Percentiles rank a stretch among this genome's conserved stretches.
phyloP scores from a whole-genome alignment of 352 stramenopile genomes.

The Globisporangium nunn region DNA sequence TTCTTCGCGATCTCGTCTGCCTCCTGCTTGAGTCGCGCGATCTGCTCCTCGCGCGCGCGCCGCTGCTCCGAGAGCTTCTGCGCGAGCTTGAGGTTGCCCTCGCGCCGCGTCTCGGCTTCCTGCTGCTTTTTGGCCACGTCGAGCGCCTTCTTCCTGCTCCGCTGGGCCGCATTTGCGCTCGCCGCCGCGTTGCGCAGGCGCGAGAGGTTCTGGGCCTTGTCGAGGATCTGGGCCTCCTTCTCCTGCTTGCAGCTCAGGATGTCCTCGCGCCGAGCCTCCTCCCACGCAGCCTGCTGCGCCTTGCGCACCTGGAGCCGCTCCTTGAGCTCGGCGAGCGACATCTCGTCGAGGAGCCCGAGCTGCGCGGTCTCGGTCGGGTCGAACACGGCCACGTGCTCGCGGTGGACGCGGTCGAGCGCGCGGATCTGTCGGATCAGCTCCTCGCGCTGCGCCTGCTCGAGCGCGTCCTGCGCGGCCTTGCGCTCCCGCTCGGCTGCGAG shows the following conservation, averaged over 20 bases:
- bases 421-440: slow-evolving; percentile 85
- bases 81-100: slow-evolving; percentile 70
- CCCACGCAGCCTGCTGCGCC: slow-evolving; percentile 54
- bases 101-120: slow-evolving; percentile 42
- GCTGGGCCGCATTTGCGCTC: slow-evolving; percentile 44
- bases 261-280: slow-evolving; percentile 51
- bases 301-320: slow-evolving; percentile 82
- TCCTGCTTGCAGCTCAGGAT: slow-evolving; percentile 76
- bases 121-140: slow-evolving; percentile 45
- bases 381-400: slow-evolving; percentile 80
- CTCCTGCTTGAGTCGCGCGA: slow-evolving; percentile 41
- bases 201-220: slow-evolving; percentile 75
- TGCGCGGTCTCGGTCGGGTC: slow-evolving; percentile 86
- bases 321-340: slow-evolving; percentile 84
- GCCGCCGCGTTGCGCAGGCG: slow-evolving; percentile 57
- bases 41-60: slow-evolving; percentile 36
- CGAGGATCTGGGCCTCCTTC: slow-evolving; percentile 64
- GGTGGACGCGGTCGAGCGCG: slow-evolving; percentile 71
- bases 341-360: slow-evolving; percentile 87
- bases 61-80: slow-evolving; percentile 66
- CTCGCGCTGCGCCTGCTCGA: slow-evolving; percentile 69
- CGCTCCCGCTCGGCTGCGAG: slow-evolving; percentile 49
- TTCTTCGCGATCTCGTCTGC: slow-evolving; percentile 65
- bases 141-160: slow-evolving; percentile 49
- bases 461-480: slow-evolving; percentile 47